Evolutionary conservation across 768 basidiomycete species (phyloP), one percentile per base, ranked within the genome.

Genomic region (Termitomyces eurrhizus): DNA sequence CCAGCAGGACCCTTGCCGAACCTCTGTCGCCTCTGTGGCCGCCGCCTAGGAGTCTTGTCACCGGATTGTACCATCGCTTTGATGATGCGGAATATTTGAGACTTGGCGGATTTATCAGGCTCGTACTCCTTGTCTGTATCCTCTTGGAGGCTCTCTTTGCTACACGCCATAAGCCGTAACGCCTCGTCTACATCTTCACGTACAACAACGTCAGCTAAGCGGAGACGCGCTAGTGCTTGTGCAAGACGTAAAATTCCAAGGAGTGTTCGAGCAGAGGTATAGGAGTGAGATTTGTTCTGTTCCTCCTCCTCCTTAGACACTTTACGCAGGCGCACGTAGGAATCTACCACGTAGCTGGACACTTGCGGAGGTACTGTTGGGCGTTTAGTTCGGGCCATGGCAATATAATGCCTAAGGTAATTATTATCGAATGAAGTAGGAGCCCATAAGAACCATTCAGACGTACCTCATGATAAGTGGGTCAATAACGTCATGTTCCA

Each of bases 181-280:
- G 97, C 97, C 74, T 98, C 97, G 69, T 98, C 95, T 13, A 99
- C 95, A 70, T 99, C 97, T 42, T 83, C 81, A 58, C 88, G 85
- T 52, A 87, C 87, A 44, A 98, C 97, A 2, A 77, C 76, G 67
- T 89, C 85, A 54, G 90, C 84, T 76, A 89, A 93, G 41, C 96
- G 88, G 32, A 99, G 80, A 18, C 97, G 89, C 0, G 97, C 95
- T 46, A 96, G 87, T 0, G 95, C 95, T 72, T 99, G 97, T 0
- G 96, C 85, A 37, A 99, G 86, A 62, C 97, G 93, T 3, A 99
- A 83, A 51, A 98, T 88, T 56, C 92, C 97, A 41, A 99, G 88
- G 7, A 99, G 83, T 14, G 97, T 98, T 69, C 97, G 90, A 4
- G 95, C 92, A 12, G 97, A 98, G 14, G 95, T 96, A 76, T 98